Percentiles rank a stretch among this genome's conserved stretches.
Conservation (phyloP, 2,329 filamentous ascomycete genomes). For the Dichotomopilus funicola region DNA sequence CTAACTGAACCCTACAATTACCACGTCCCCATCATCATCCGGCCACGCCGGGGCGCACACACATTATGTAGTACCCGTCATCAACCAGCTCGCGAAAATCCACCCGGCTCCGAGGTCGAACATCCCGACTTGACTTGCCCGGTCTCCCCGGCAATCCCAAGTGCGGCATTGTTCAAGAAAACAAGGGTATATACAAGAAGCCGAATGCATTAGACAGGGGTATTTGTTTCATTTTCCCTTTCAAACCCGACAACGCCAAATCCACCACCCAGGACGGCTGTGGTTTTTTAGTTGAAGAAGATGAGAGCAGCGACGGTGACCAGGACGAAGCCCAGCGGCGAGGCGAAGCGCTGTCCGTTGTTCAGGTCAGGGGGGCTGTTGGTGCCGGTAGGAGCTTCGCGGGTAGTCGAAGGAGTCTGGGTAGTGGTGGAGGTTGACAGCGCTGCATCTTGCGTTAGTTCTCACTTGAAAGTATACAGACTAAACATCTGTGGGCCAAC, state of each 20-base stretch:
- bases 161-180: constrained; percentile 12
- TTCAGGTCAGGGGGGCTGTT: constrained; percentile 28
- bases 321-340: constrained; percentile 36
- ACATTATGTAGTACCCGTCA: background rate
- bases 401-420: constrained; percentile 19
- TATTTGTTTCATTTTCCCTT: background rate
- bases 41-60: too few relatives aligned
- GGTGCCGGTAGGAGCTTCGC: constrained; percentile 15
- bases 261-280: background rate
- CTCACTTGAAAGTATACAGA: background rate
- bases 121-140: too few relatives aligned
- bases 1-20: background rate
- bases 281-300: constrained; percentile 36
- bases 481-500: background rate
- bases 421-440: constrained; percentile 14
- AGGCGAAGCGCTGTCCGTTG: constrained; percentile 33
- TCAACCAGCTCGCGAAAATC: background rate
- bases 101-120: too few relatives aligned
- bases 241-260: constrained; percentile 7
- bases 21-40: background rate
- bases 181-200: constrained; percentile 20
- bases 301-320: constrained; percentile 35
- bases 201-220: constrained; percentile 2
- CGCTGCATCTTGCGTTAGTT: constrained; percentile 1
- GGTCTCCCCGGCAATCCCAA: background rate